Base-by-base conservation (phyloP, 2,329 filamentous ascomycete species). In the Coniochaeta sp. region DNA sequence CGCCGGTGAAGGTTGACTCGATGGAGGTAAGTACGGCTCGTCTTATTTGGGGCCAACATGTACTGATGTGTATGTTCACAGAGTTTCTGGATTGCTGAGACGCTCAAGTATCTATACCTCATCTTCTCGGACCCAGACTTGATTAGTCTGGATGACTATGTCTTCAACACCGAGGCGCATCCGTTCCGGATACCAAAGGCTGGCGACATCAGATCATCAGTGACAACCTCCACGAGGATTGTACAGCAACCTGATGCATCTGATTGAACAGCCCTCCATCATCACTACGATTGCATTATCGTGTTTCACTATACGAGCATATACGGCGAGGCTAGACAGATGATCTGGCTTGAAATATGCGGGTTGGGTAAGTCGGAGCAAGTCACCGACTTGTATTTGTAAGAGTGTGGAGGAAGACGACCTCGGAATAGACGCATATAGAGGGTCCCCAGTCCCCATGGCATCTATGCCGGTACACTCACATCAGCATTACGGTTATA, bases 31-130 rank as follows among this genome's bases (percentile, higher is more conserved):
- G 38, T 40, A 40, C 5, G 14, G 5, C 34, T 9, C 14, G 38
- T n/a, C 38, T 2, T 3, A 17, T 40, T 6, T 9, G 17, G 17
- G 17, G 17, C 16, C n/a, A n/a, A 40, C 16, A 10, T 17, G 17
- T n/a, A 40, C 38, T 40, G 17, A 40, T 17, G 10, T 14, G 38
- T 40, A 5, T n/a, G 16, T n/a, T n/a, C 4, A 19, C 38, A 40
- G 77, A 81, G 79, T 59, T 91, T 90, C 69, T 92, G 89, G 87
- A 77, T 89, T 66, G 86, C 86, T 3, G 89, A 92, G 77, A 92
- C 88, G 44, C 73, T 90, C 65, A 93, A 91, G 73, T 91, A 91
- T 67, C 91, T 91, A 62, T 92, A 88, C 66, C 73, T 91, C 60
- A 81, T 90, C 19, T 92, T 90, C 65, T 84, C 83, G 55, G 82